These are phyloP conservation scores for Anacardium occidentale DNA, from an alignment of 345 rosid genomes.

Conservation along the genomic window DNA sequence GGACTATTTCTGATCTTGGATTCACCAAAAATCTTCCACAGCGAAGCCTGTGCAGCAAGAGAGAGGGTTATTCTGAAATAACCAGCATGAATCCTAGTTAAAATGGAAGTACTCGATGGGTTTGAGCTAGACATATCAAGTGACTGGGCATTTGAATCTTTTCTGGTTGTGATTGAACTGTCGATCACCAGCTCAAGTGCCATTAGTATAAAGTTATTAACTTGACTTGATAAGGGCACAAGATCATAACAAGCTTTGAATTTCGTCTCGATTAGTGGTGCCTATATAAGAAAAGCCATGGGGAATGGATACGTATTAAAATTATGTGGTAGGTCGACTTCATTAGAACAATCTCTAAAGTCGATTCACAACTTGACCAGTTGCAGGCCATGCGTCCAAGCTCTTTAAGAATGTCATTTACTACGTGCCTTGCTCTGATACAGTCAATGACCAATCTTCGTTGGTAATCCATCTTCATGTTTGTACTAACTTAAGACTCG, in stretches of 20 bases:
- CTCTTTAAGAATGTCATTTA: too few relatives aligned
- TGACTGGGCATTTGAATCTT: neutral
- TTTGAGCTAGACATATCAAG: neutral
- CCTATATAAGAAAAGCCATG: neutral
- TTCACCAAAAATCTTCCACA: constrained; percentile 39
- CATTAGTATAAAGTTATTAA: constrained; percentile 1
- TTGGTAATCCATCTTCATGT: too few relatives aligned
- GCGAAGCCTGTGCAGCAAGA: constrained; percentile 37
- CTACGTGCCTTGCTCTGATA: too few relatives aligned
- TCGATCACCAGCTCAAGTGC: constrained; percentile 19
- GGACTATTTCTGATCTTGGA: neutral
- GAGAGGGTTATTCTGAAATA: constrained; percentile 45
- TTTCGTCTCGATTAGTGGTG: neutral
- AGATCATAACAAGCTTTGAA: neutral
- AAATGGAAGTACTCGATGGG: constrained; percentile 25
- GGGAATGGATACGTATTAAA: neutral
- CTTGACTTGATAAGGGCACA: neutral
- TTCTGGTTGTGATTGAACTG: neutral
- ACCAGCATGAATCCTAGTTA: constrained; percentile 43
- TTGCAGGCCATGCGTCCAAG: too few relatives aligned
- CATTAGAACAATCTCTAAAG: neutral
- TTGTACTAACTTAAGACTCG: too few relatives aligned
- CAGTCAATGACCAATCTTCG: too few relatives aligned
- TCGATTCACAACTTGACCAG: too few relatives aligned
- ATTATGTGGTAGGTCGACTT: neutral